Conservation (phyloP, 2,329 filamentous ascomycete genomes). For the Didymella lethalis region DNA sequence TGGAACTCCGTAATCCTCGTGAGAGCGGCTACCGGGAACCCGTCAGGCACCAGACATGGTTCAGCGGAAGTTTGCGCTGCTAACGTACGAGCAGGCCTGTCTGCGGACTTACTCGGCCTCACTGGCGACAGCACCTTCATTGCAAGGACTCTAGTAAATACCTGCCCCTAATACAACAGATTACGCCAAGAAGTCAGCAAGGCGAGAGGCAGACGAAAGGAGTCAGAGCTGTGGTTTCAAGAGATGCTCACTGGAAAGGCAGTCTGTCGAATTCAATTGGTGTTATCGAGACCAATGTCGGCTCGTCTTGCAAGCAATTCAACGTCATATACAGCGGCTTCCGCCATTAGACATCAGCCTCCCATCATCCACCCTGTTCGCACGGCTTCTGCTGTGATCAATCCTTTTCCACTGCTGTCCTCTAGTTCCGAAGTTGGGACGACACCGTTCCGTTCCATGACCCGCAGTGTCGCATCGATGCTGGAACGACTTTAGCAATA, state of each 20-base stretch:
- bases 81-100: slow-evolving; percentile 6
- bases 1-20: slow-evolving; percentile 7
- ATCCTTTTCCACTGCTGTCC: background rate
- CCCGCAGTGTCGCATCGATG: background rate
- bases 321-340: background rate
- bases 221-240: background rate
- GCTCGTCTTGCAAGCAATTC: background rate
- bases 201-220: background rate
- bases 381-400: background rate
- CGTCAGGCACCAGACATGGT: slow-evolving; percentile 13
- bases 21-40: background rate
- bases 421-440: background rate
- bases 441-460: slow-evolving; percentile 4
- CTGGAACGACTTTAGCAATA: background rate
- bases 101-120: slow-evolving; percentile 18
- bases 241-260: background rate
- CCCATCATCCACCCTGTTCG: slow-evolving; percentile 1
- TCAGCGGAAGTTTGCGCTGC: slow-evolving; percentile 7
- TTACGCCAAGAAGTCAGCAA: background rate
- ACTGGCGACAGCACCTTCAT: slow-evolving; percentile 17
- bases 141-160: slow-evolving; percentile 2
- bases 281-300: background rate
- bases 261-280: background rate
- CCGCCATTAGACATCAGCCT: slow-evolving; percentile 2
- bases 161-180: slow-evolving; percentile 10